Conservation (phyloP, 208 protist genomes). For the Trypanosomatidae sp. region DNA sequence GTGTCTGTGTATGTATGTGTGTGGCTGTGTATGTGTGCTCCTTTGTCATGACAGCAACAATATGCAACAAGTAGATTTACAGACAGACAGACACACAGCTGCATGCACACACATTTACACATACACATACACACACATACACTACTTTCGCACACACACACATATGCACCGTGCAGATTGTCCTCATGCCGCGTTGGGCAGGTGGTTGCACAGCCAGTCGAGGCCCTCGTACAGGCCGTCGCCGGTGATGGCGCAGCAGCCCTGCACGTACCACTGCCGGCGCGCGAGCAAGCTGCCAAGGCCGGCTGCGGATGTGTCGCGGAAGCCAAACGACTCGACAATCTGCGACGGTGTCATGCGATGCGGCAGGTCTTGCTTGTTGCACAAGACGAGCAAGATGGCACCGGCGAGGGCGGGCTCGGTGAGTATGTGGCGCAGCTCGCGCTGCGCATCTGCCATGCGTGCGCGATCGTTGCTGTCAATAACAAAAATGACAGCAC, state of each 20-base stretch:
- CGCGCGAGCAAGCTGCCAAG: conserved; percentile 18
- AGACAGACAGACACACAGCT: not conserved
- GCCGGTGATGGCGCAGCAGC: conserved; percentile 91
- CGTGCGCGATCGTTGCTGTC: conserved; percentile 88
- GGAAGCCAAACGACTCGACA: conserved; percentile 38
- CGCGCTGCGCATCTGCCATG: conserved; percentile 57
- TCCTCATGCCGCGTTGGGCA: conserved; percentile 14
- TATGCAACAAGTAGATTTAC: not conserved
- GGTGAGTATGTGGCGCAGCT: conserved; percentile 57
- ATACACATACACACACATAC: not conserved
- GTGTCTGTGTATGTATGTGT: conserved; percentile 3
- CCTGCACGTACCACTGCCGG: conserved; percentile 90
- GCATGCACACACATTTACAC: not conserved
- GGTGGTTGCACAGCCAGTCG: conserved; percentile 89
- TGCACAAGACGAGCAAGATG: conserved; percentile 89
- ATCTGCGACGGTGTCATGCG: conserved; percentile 39
- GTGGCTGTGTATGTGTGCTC: not conserved
- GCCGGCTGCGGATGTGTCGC: conserved; percentile 10
- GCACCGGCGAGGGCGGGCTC: conserved; percentile 79
- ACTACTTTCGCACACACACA: not conserved
- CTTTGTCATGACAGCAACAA: conserved; percentile 1
- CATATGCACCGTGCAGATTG: not conserved
- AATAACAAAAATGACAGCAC: conserved; percentile 91
- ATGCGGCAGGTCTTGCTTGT: conserved; percentile 92
- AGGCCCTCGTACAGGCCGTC: conserved; percentile 96